A percentile compares a stretch with the other conserved stretches of the same genome.
Conservation (phyloP, 345 rosid genomes). For the Reutealis trisperma region DNA sequence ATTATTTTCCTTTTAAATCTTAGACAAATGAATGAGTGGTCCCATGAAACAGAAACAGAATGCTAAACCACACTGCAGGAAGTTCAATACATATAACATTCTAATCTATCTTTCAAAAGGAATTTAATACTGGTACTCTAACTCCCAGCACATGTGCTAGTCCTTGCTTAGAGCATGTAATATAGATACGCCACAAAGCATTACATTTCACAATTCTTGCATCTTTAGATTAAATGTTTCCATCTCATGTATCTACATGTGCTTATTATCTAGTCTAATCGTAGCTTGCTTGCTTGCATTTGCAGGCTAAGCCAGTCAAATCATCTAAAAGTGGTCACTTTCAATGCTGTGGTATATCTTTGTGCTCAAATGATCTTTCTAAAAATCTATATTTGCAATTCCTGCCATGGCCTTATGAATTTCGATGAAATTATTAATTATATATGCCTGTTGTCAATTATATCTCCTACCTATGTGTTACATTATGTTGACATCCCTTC, state of each 20-base stretch:
- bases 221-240: background rate
- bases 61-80: background rate
- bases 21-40: background rate
- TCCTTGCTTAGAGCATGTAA: background rate
- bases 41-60: background rate
- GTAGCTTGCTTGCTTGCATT: background rate
- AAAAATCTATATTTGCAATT: background rate
- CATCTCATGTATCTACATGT: background rate
- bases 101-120: background rate
- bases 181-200: background rate
- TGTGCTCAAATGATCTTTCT: background rate
- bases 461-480: background rate
- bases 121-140: background rate
- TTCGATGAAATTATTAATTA: background rate
- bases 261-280: background rate
- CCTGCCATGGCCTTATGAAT: background rate
- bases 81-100: background rate
- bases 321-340: background rate
- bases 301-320: background rate
- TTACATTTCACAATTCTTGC: background rate
- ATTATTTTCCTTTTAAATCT: background rate
- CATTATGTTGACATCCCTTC: background rate
- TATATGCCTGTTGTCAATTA: background rate
- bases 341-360: background rate
- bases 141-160: background rate